Conservation (phyloP, 192 early-diverging fungal genomes). For the Mortierella hygrophila region DNA sequence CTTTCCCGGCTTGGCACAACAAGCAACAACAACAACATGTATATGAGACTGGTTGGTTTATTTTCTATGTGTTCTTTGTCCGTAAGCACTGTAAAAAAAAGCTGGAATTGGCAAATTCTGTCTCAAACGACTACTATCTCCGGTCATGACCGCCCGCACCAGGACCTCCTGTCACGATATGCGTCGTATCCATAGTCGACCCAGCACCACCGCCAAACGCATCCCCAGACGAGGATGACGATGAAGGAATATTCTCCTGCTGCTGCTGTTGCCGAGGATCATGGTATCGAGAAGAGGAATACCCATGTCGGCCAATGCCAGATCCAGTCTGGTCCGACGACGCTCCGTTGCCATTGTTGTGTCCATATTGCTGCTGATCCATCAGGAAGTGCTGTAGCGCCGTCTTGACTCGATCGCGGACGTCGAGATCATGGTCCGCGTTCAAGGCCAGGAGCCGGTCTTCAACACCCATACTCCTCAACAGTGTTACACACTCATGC, state of each 20-base stretch:
- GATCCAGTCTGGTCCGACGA: not conserved
- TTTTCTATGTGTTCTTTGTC: too few relatives aligned
- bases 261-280: not conserved
- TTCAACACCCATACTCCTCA: slow-evolving; percentile 71
- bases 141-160: not conserved
- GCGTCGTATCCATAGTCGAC: not conserved
- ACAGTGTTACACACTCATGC: slow-evolving; percentile 58
- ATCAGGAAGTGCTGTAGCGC: slow-evolving; percentile 68
- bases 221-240: not conserved
- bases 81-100: not conserved
- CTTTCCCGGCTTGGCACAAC: too few relatives aligned
- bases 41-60: too few relatives aligned
- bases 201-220: not conserved
- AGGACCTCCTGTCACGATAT: not conserved
- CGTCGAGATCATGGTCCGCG: slow-evolving; percentile 74
- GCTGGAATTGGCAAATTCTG: too few relatives aligned
- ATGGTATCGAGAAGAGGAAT: not conserved
- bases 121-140: not conserved
- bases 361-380: slow-evolving; percentile 37
- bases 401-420: slow-evolving; percentile 78
- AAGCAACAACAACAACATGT: too few relatives aligned
- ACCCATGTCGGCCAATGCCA: not conserved
- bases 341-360: not conserved
- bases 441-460: slow-evolving; percentile 66
- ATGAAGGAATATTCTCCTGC: not conserved